These are phyloP conservation scores for Populus euphratica DNA, from an alignment of 345 rosid genomes.

Conservation along the genomic window DNA sequence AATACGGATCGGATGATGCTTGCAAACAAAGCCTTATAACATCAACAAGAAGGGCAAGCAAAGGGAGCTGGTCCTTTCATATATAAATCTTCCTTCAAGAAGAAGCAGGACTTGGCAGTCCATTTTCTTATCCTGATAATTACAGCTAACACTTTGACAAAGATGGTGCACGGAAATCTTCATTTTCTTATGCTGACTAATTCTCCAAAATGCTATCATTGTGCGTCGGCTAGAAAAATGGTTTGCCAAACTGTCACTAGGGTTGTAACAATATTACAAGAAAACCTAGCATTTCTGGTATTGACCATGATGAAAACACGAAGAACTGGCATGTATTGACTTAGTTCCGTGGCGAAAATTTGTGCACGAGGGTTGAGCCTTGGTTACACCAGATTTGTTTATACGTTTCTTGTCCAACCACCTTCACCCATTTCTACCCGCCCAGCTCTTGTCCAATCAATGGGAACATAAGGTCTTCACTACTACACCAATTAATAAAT, in stretches of 20 bases:
- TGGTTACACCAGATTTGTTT: conserved; percentile 31
- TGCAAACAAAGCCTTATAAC: conserved; percentile 2
- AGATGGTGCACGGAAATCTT: conserved; percentile 32
- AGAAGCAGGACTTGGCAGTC: conserved; percentile 42
- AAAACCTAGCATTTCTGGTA: conserved; percentile 9
- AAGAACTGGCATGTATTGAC: background rate
- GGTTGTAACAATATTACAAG: conserved; percentile 10
- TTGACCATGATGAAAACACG: conserved; percentile 1
- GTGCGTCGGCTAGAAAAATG: background rate
- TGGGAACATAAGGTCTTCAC: conserved; percentile 29
- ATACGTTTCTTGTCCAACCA: conserved; percentile 61
- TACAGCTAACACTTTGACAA: conserved; percentile 93
- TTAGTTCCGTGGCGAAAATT: conserved; percentile 17
- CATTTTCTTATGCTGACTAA: background rate
- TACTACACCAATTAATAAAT: conserved; percentile 4
- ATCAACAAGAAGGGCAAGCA: conserved; percentile 11
- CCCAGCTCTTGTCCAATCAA: conserved; percentile 51
- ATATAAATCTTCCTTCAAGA: conserved; percentile 38
- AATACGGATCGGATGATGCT: conserved; percentile 7
- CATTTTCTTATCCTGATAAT: conserved; percentile 37
- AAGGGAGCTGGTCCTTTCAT: conserved; percentile 10
- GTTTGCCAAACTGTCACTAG: conserved; percentile 7
- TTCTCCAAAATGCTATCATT: conserved; percentile 16
- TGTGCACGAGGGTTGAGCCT: conserved; percentile 48
- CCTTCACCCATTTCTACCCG: conserved; percentile 96